Evolutionary conservation across 2,329 filamentous ascomycete species (phyloP).

Genomic region (Hypoxylon sp.): DNA sequence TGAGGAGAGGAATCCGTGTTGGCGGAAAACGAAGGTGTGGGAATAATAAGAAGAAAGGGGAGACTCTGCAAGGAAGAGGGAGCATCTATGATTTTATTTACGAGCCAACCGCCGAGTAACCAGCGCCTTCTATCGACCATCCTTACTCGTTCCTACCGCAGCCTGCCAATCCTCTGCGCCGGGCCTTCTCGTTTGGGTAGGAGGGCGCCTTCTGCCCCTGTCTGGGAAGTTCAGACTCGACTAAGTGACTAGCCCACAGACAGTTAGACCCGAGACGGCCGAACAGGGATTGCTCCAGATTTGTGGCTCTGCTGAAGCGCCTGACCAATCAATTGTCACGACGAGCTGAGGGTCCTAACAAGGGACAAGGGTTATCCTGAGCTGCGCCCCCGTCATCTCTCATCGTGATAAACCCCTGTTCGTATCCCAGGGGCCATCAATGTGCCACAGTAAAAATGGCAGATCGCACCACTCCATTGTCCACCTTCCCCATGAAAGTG

Average conservation of each 20-base stretch:
- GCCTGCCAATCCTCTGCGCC: conserved; percentile 19
- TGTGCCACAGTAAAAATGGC: conserved; percentile 26
- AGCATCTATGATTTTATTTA: conserved; percentile 43
- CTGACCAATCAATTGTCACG: conserved; percentile 27
- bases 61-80: conserved; percentile 38
- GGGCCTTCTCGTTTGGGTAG: conserved; percentile 37
- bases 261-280: conserved; percentile 39
- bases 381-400: conserved; percentile 42
- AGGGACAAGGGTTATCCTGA: conserved; percentile 21
- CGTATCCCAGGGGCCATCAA: conserved; percentile 40
- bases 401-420: conserved; percentile 42
- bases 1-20: conserved; percentile 33
- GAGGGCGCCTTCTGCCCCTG: conserved; percentile 29
- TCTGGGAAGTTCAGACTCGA: conserved; percentile 40
- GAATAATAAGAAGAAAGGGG: conserved; percentile 34
- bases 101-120: conserved; percentile 40
- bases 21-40: conserved; percentile 43
- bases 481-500: conserved; percentile 33
- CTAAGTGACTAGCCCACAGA: conserved; percentile 19
- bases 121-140: conserved; percentile 35
- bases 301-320: conserved; percentile 39
- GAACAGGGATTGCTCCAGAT: conserved; percentile 38
- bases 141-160: conserved; percentile 20
- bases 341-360: conserved; percentile 1
- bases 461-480: conserved; percentile 40